Evolutionary conservation across 768 basidiomycete species (phyloP), one percentile per base, ranked within the genome.

Genomic region (Boletus sensibilis): DNA sequence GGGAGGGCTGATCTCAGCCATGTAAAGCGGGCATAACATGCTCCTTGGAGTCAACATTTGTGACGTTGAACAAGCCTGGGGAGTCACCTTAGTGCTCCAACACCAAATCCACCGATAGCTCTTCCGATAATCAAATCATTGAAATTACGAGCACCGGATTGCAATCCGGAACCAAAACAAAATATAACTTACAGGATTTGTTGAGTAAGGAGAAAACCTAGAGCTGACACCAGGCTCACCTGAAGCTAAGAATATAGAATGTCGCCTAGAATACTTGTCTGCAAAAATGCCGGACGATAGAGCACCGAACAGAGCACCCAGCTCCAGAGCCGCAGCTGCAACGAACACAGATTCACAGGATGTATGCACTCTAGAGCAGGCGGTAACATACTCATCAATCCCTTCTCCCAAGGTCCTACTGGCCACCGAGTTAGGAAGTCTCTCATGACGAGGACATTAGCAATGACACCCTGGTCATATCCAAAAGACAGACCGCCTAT

Each of bases 381-480:
- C 9, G 25, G 27, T 16, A 20, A 76, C 83, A 53, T 64, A 92
- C 91, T 92, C 82, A 92, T 87, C 20, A 81, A 72, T 5, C 91
- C 91, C 63, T 83, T 86, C 73, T 92, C 83, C 73, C 87, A 76
- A 0, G 90, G 80, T 6, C 84, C 83, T 3, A 90, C 72, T 5
- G 86, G 87, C 84, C 87, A 93, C 10, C 83, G 78, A 47, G 72
- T 61, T 27, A 82, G 60, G 61, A 93, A 93, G 62, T 90, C 86
- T 39, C 77, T 74, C 90, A 92, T 92, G 13, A 92, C 88, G 13
- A 93, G 78, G 14, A 93, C 84, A 67, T 92, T 93, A 3, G 91
- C 88, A 60, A 93, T 90, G 53, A 92, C 90, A 37, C 90, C 90
- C 65, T 92, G 90, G 63, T 91, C 90, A 65, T 92, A 92, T 10